Percentiles rank a stretch among this genome's conserved stretches.
These are phyloP conservation scores for Aspergillus puulaauensis DNA, from an alignment of 2,329 filamentous ascomycete genomes.

Conservation along the genomic window DNA sequence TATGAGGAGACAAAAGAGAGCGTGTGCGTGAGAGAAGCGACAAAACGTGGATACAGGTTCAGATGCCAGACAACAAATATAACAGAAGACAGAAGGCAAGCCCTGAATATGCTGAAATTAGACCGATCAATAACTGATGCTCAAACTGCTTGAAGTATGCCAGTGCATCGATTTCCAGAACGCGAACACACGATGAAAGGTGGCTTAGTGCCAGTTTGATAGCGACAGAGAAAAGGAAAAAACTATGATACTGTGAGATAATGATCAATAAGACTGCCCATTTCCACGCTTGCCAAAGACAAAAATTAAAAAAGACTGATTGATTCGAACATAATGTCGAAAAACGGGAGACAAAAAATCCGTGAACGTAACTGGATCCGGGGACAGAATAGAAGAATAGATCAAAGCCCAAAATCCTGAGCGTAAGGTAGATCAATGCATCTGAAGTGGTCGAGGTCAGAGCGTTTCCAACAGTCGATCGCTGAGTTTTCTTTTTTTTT, in stretches of 20 bases:
- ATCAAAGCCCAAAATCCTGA: constrained; percentile 17
- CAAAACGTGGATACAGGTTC: constrained; percentile 3
- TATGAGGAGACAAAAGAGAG: constrained; percentile 8
- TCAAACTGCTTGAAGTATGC: constrained; percentile 11
- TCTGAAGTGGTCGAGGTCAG: constrained; percentile 4
- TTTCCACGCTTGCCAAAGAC: constrained; percentile 26
- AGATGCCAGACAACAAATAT: constrained; percentile 10
- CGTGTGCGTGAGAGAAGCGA: constrained; percentile 1
- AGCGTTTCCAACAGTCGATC: constrained; percentile 11
- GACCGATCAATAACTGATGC: constrained; percentile 10
- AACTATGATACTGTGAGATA: constrained; percentile 24
- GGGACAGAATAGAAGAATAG: constrained; percentile 10
- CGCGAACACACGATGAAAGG: constrained; percentile 13
- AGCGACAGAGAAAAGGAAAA: constrained; percentile 18
- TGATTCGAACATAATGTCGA: constrained; percentile 29
- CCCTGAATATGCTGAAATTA: constrained; percentile 12
- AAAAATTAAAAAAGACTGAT: constrained; percentile 22
- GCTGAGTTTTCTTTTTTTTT: constrained; percentile 1
- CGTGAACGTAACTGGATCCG: constrained; percentile 14
- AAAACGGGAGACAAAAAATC: constrained; percentile 10
- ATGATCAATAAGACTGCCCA: constrained; percentile 27
- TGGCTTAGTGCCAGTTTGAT: constrained; percentile 7
- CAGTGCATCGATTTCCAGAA: constrained; percentile 18
- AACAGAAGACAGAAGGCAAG: constrained; percentile 4
- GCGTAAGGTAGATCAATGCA: constrained; percentile 22